Percentiles rank a stretch among this genome's conserved stretches.
phyloP scores from a whole-genome alignment of 768 basidiomycete species.

The Leccinum arenicola region DNA sequence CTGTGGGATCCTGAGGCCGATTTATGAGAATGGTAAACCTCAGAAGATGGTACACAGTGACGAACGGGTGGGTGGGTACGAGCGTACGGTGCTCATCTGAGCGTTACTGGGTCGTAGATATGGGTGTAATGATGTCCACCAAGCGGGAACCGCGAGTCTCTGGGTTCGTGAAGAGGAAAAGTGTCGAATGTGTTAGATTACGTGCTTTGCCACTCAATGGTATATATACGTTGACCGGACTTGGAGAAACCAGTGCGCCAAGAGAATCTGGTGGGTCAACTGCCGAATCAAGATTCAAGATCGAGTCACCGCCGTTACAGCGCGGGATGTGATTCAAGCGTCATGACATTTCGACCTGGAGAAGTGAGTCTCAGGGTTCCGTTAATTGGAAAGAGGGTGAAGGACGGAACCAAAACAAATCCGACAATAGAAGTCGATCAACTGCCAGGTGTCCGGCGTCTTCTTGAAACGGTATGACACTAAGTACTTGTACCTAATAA shows the following conservation, averaged over 20 bases:
- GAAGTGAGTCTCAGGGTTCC: neutral
- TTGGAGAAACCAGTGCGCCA: constrained; percentile 14
- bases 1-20: constrained; percentile 9
- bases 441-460: neutral
- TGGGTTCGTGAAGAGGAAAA: constrained; percentile 2
- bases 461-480: neutral
- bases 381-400: neutral
- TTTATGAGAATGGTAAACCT: neutral
- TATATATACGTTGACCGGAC: neutral
- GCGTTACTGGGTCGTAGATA: neutral
- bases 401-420: constrained; percentile 2
- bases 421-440: neutral
- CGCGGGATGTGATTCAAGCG: neutral
- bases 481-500: no score
- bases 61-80: constrained; percentile 11
- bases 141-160: constrained; percentile 4
- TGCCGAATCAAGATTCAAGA: neutral
- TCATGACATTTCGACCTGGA: neutral
- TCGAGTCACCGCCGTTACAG: neutral
- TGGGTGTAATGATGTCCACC: neutral
- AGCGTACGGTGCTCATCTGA: constrained; percentile 12
- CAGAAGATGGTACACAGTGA: neutral
- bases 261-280: constrained; percentile 3
- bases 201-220: neutral
- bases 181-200: neutral